Conservation (phyloP, 371 early-diverging fungal genomes). For the Haplosporangium sp. region DNA sequence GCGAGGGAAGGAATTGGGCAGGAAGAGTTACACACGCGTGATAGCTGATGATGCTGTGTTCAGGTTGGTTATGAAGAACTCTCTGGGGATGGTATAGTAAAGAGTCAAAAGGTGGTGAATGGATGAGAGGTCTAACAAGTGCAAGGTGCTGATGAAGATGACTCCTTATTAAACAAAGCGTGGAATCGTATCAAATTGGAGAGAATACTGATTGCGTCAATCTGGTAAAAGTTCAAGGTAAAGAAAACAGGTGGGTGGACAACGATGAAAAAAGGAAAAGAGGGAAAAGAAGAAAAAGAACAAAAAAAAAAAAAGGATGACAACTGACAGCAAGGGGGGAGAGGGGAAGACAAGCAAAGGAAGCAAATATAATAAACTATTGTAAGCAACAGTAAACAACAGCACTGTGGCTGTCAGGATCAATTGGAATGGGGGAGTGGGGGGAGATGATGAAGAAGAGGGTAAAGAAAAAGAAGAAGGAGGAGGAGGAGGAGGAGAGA, state of each 20-base stretch:
- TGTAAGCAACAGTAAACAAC: too few species aligned
- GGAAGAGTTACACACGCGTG: background rate
- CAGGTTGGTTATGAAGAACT: too few species aligned
- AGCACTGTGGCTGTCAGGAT: background rate
- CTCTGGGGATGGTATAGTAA: too few species aligned
- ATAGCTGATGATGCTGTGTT: too few species aligned
- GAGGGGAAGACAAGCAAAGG: background rate
- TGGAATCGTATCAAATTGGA: too few species aligned
- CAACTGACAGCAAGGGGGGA: background rate
- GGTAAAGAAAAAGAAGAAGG: background rate
- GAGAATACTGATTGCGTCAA: too few species aligned
- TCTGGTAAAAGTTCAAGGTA: too few species aligned
- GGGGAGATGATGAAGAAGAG: background rate
- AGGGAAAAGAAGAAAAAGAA: background rate
- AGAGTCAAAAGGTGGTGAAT: too few species aligned
- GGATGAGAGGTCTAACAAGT: too few species aligned
- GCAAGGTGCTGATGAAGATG: too few species aligned
- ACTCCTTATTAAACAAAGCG: too few species aligned
- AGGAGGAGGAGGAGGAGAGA: background rate
- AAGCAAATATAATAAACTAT: background rate
- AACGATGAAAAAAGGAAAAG: constrained; percentile 1
- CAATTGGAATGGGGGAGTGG: background rate
- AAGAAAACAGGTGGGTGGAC: background rate
- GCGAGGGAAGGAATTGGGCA: background rate
- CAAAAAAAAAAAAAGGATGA: background rate